Conservation (phyloP, 495 filamentous ascomycete genomes). For the Tuber calosporum region DNA sequence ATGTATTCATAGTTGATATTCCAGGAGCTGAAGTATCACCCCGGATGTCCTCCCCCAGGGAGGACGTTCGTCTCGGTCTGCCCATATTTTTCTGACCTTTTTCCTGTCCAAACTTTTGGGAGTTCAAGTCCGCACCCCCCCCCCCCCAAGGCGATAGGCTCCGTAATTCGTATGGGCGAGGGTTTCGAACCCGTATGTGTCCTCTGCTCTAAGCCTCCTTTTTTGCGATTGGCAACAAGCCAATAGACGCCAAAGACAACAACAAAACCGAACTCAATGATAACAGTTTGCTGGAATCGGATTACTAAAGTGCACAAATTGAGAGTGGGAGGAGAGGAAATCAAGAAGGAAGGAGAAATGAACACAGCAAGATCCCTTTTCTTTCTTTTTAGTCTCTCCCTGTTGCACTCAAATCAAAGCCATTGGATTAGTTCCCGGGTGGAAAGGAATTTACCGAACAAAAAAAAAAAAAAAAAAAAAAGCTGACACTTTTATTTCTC, state of each 20-base stretch:
- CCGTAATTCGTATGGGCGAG: neutral
- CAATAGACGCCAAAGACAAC: neutral
- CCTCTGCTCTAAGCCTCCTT: neutral
- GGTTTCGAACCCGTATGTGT: neutral
- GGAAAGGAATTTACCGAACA: neutral
- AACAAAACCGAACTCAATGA: neutral
- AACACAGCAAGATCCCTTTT: neutral
- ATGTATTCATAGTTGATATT: constrained; percentile 39
- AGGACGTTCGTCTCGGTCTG: constrained; percentile 29
- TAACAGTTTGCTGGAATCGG: neutral
- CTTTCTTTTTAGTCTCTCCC: neutral
- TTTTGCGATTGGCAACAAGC: neutral
- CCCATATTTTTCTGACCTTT: constrained; percentile 24
- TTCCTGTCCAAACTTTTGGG: neutral
- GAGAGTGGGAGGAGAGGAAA: neutral
- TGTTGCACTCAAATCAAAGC: neutral
- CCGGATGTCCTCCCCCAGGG: constrained; percentile 36
- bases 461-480: neutral
- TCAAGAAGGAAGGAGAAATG: neutral
- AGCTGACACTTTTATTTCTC: neutral
- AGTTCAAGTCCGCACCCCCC: neutral
- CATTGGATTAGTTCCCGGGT: neutral
- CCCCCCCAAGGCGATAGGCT: neutral
- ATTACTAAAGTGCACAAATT: neutral
- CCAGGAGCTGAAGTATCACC: constrained; percentile 40